Evolutionary conservation across 1,139 yeast species (phyloP), one percentile per base, ranked within the genome.

Genomic region (Meyerozyma sp.): DNA sequence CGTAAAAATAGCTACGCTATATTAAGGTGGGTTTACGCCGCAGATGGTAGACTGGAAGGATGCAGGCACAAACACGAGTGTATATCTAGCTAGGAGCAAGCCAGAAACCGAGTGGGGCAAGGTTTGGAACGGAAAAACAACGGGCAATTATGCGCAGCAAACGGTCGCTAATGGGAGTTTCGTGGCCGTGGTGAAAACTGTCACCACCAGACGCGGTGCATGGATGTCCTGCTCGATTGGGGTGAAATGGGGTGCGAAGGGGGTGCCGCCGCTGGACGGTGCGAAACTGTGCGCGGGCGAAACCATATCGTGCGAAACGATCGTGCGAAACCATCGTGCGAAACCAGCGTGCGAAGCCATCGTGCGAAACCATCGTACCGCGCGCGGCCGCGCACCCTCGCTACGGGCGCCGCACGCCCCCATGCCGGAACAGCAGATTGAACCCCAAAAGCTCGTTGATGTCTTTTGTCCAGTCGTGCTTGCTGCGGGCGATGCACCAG

Each of bases 401-500:
- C 20, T 20, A 34, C 37, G n/a, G 2, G 26, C 37, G 25, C 37
- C 26, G 37, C 26, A 34, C 37, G 4, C 37, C 37, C 2, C 26
- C 25, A 21, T 34, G 37, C 26, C 37, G 37, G 37, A 34, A 34
- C 37, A 34, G 37, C 37, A 34, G 37, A 20, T 91, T 91, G 72
- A 91, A 91, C 2, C 97, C 97, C 35, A 91, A 66, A 48, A 91
- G 71, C 51, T 87, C 91, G 57, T 91, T 91, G 46, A 91, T 81
- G 42, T 94, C 96, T 47, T 77, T 77, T 2, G 91, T 88, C 98
- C 98, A 91, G 59, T 91, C 97, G 50, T 85, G 84, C 49, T 83
- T 89, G 10, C 83, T 73, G 45, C 82, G 75, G 0, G 95, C 88
- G 4, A 91, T 83, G 64, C 97, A 90, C 84, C 94, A 89, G n/a